Percentiles rank a stretch among this genome's conserved stretches.
phyloP scores from a whole-genome alignment of 129 eudicot species.

The Saposhnikovia divaricata region DNA sequence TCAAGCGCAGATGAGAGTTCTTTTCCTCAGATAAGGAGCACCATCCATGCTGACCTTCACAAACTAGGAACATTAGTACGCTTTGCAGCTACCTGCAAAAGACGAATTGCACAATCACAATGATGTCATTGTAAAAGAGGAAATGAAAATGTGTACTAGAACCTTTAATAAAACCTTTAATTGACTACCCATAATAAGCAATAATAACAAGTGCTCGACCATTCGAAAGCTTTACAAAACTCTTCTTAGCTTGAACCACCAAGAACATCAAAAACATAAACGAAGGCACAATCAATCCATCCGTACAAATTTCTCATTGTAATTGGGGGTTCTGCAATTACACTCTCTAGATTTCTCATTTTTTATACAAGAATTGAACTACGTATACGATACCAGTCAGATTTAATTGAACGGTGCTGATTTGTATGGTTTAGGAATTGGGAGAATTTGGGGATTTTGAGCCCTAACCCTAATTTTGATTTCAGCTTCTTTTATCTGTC shows the following conservation, averaged over 20 bases:
- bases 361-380: too few species aligned
- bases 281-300: slow-evolving; percentile 29
- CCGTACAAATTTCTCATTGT: slow-evolving; percentile 13
- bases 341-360: slow-evolving; percentile 1
- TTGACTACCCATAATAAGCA: slow-evolving; percentile 29
- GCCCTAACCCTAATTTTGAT: slow-evolving; percentile 2
- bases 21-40: slow-evolving; percentile 95
- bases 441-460: background rate
- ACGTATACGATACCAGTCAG: too few species aligned
- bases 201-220: slow-evolving; percentile 32
- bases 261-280: slow-evolving; percentile 29
- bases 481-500: too few species aligned
- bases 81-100: too few species aligned
- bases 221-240: slow-evolving; percentile 27
- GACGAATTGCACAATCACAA: too few species aligned
- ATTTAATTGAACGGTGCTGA: too few species aligned
- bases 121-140: too few species aligned
- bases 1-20: slow-evolving; percentile 80
- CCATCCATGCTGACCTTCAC: slow-evolving; percentile 98
- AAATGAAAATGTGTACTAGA: too few species aligned
- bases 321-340: slow-evolving; percentile 11
- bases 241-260: slow-evolving; percentile 35
- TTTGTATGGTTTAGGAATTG: too few species aligned
- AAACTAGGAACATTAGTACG: too few species aligned
- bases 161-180: too few species aligned